Evolutionary conservation across 176 grass and related monocot genomes (phyloP).

Genomic region (Paspalum notatum): DNA sequence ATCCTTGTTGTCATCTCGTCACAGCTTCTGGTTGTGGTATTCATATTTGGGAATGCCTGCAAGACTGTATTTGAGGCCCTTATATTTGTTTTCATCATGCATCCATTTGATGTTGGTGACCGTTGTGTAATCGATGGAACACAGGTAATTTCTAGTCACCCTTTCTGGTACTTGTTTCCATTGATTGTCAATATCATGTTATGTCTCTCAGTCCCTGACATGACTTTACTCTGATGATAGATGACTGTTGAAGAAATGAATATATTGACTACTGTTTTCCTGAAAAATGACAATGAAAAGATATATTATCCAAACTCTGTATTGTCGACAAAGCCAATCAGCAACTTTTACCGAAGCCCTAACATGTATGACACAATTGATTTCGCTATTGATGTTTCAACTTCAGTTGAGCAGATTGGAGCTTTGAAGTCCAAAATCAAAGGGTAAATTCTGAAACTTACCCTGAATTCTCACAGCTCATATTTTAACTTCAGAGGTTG

Average conservation of each 20-base stretch:
- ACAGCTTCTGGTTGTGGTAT: conserved; percentile 84
- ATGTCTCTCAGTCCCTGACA: conserved; percentile 23
- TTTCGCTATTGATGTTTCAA: conserved; percentile 75
- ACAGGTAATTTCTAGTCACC: conserved; percentile 61
- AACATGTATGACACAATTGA: conserved; percentile 80
- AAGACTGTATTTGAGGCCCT: conserved; percentile 93
- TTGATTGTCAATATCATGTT: conserved; percentile 3
- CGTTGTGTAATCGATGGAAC: conserved; percentile 88
- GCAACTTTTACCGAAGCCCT: conserved; percentile 97
- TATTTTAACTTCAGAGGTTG: not conserved
- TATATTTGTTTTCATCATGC: conserved; percentile 99
- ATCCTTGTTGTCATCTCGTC: conserved; percentile 85
- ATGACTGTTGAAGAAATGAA: conserved; percentile 99
- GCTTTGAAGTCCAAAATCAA: conserved; percentile 80
- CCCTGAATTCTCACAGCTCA: not conserved
- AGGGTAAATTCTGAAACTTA: conserved; percentile 53
- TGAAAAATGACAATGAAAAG: conserved; percentile 93
- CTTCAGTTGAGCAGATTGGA: conserved; percentile 74
- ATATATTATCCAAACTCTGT: conserved; percentile 97
- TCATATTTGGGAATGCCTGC: conserved; percentile 97
- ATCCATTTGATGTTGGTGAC: conserved; percentile 95
- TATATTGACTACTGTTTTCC: conserved; percentile 91
- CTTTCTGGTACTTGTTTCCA: not conserved
- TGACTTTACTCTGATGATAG: conserved; percentile 42
- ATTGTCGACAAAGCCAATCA: conserved; percentile 81